A percentile compares a stretch with the other conserved stretches of the same genome.
These are phyloP conservation scores for Hypoxylon crocopeplum DNA, from an alignment of 495 filamentous ascomycete genomes.

Conservation along the genomic window DNA sequence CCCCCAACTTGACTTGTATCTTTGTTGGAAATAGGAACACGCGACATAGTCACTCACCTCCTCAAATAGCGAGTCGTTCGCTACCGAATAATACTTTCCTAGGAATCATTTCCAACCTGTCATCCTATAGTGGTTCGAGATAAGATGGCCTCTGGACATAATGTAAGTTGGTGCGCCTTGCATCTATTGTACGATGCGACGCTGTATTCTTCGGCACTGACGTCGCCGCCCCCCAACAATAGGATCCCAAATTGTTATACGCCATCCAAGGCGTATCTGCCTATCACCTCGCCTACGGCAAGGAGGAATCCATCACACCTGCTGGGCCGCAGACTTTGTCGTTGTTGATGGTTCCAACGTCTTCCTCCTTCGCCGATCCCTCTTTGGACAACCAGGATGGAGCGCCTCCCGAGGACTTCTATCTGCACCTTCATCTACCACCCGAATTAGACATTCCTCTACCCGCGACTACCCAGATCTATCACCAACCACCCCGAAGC, in stretches of 20 bases:
- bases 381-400: slow-evolving; percentile 61
- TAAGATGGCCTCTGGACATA: slow-evolving; percentile 57
- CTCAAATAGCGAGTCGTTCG: slow-evolving; percentile 4
- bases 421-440: slow-evolving; percentile 89
- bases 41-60: not conserved
- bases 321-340: slow-evolving; percentile 89
- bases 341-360: slow-evolving; percentile 91
- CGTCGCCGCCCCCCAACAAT: slow-evolving; percentile 18
- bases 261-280: slow-evolving; percentile 83
- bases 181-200: slow-evolving; percentile 10
- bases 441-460: slow-evolving; percentile 92
- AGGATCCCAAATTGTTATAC: slow-evolving; percentile 83
- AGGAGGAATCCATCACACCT: slow-evolving; percentile 79
- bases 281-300: slow-evolving; percentile 87
- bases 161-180: slow-evolving; percentile 47
- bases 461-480: slow-evolving; percentile 93
- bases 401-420: slow-evolving; percentile 86
- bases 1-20: not conserved
- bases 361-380: slow-evolving; percentile 70
- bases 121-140: slow-evolving; percentile 18
- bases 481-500: slow-evolving; percentile 85
- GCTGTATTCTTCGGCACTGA: slow-evolving; percentile 11
- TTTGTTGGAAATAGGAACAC: slow-evolving; percentile 11
- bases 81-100: slow-evolving; percentile 1
- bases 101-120: slow-evolving; percentile 1